Evolutionary conservation across 805 yeast species (phyloP), one percentile per base, ranked within the genome.

Genomic region (Hanseniaspora singularis): DNA sequence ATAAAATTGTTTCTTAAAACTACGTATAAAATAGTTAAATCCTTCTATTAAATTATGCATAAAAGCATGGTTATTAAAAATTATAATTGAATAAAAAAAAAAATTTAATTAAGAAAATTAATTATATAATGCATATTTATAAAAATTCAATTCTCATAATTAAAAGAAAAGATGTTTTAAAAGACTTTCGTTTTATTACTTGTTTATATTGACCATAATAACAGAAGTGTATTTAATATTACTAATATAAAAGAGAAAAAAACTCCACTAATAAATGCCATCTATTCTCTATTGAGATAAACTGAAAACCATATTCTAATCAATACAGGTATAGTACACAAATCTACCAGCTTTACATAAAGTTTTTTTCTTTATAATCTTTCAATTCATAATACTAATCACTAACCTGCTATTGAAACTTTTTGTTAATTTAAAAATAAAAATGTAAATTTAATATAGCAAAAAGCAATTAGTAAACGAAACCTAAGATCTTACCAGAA

Each of bases 401-500:
- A 31, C 34, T 12, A 28, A 15, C 40, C 33, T 34, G 40, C 26
- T 33, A 26, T 19, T 20, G 26, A 11, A 30, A 11, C 38, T 33
- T 33, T 19, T 33, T 9, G 18, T 32, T 15, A 15, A 16, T 16
- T 6, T 32, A 12, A 32, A 15, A 32, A n/a, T n/a, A n/a, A n/a
- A n/a, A n/a, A n/a, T n/a, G n/a, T n/a, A n/a, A n/a, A n/a, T n/a
- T n/a, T n/a, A n/a, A n/a, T n/a, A n/a, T n/a, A 33, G 14, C 26
- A 20, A 20, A 33, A 11, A 33, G 38, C 44, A 52, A 53, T 65
- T 83, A 88, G 83, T 88, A 88, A 58, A 88, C 96, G 77, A 85
- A 88, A 69, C 96, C 97, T 68, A 88, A 82, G 73, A 88, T 83
- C 81, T 88, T 88, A 73, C 97, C 97, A 62, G 96, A 86, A 63